Percentiles rank a stretch among this genome's conserved stretches.
phyloP scores from a whole-genome alignment of 2,329 filamentous ascomycete genomes.

The Colletotrichum sublineola region DNA sequence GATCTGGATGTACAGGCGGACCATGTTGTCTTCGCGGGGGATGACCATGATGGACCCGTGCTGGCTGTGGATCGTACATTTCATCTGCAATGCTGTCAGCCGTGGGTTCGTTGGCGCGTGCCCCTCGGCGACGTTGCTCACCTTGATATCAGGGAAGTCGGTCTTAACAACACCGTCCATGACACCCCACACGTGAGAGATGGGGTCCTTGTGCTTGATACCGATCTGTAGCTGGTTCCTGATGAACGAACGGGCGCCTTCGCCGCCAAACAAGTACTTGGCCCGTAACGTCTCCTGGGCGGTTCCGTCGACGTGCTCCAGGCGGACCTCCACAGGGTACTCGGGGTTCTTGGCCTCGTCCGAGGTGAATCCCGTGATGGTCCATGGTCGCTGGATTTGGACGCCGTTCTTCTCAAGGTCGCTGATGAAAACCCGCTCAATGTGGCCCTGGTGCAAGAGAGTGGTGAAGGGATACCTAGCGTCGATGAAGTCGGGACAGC shows the following conservation, averaged over 20 bases:
- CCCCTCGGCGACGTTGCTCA: conserved; percentile 47
- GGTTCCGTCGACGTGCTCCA: conserved; percentile 82
- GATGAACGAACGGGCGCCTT: conserved; percentile 77
- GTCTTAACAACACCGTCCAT: conserved; percentile 81
- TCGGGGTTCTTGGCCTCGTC: conserved; percentile 68
- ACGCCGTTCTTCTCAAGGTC: conserved; percentile 74
- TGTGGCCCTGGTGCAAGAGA: conserved; percentile 78
- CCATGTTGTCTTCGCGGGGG: conserved; percentile 73
- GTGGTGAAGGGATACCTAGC: conserved; percentile 79
- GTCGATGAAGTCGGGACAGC: conserved; percentile 86
- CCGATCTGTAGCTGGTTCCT: conserved; percentile 76
- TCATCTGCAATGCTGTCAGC: conserved; percentile 62
- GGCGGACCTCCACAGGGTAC: conserved; percentile 84
- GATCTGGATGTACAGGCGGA: conserved; percentile 78
- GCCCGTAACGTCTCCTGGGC: conserved; percentile 75
- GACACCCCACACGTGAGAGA: conserved; percentile 80
- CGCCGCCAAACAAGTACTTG: conserved; percentile 79
- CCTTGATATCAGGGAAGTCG: conserved; percentile 83
- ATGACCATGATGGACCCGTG: conserved; percentile 86
- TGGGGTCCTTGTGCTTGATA: conserved; percentile 78
- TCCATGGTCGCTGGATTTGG: conserved; percentile 74
- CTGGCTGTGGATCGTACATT: conserved; percentile 81
- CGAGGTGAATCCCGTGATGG: conserved; percentile 71
- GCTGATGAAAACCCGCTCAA: conserved; percentile 77
- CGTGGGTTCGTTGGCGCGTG: not conserved